phyloP scores from a whole-genome alignment of 75 land plant species.

The Cupressus sempervirens region DNA sequence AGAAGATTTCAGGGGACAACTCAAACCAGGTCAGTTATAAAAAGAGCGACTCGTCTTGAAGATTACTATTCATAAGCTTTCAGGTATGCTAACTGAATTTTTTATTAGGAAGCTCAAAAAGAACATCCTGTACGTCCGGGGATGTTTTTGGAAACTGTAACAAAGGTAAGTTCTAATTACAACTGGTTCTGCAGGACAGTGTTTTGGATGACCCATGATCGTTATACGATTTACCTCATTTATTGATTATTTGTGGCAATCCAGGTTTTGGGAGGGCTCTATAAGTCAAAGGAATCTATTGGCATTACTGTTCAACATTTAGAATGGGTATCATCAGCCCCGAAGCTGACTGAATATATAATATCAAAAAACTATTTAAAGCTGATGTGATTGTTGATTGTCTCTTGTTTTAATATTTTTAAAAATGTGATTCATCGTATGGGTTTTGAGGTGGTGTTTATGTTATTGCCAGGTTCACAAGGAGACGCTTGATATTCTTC shows the following conservation, averaged over 20 bases:
- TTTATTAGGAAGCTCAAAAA: conserved; percentile 42
- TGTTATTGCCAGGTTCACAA: conserved; percentile 63
- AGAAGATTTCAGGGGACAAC: neutral
- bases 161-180: conserved; percentile 76
- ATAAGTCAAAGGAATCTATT: conserved; percentile 55
- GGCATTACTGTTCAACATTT: conserved; percentile 95
- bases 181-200: neutral
- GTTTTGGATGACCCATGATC: conserved; percentile 4
- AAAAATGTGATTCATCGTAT: neutral
- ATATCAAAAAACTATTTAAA: neutral
- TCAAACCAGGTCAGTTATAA: conserved; percentile 9
- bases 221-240: neutral
- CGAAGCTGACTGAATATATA: neutral
- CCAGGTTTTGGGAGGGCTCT: conserved; percentile 86
- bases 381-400: neutral
- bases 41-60: neutral
- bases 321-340: conserved; percentile 70
- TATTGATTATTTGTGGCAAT: conserved; percentile 6
- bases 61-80: neutral
- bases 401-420: neutral
- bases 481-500: conserved; percentile 78
- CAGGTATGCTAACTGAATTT: neutral
- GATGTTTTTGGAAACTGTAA: conserved; percentile 93
- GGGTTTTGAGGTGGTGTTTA: neutral
- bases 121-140: conserved; percentile 93